Evolutionary conservation across 148 eudicot genomes (phyloP).

Genomic region (Diospyros kaki): DNA sequence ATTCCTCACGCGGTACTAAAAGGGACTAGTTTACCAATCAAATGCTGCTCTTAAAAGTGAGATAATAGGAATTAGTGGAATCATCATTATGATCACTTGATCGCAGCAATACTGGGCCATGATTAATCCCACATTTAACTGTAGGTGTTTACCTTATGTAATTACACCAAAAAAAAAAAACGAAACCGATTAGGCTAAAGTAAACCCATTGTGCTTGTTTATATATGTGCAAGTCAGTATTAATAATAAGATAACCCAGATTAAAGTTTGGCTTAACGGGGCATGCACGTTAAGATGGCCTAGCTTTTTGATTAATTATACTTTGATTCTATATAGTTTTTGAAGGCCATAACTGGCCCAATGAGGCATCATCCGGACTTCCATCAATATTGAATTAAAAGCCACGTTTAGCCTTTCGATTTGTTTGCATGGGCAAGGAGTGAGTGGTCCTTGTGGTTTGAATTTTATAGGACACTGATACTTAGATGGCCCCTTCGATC

Average conservation of each 20-base stretch:
- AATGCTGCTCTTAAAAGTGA: neutral
- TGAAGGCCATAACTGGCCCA: no score
- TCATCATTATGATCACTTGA: constrained; percentile 6
- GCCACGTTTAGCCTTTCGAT: no score
- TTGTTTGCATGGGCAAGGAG: no score
- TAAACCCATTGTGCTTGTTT: neutral
- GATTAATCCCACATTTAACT: neutral
- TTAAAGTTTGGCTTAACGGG: no score
- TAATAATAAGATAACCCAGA: neutral
- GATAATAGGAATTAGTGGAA: neutral
- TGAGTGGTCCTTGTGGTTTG: no score
- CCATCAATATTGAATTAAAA: neutral
- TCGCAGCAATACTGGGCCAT: neutral
- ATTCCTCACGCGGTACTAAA: neutral
- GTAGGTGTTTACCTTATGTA: neutral
- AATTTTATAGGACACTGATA: neutral
- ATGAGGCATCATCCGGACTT: neutral
- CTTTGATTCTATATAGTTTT: no score
- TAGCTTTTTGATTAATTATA: neutral
- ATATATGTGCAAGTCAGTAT: neutral
- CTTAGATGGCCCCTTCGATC: neutral
- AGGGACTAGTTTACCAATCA: neutral
- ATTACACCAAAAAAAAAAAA: neutral
- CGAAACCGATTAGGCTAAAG: neutral
- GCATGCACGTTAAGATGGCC: no score